Percentiles rank a stretch among this genome's conserved stretches.
Evolutionary conservation across 306 rosid species (phyloP).

Genomic region (Chamaecrista fasciculata): DNA sequence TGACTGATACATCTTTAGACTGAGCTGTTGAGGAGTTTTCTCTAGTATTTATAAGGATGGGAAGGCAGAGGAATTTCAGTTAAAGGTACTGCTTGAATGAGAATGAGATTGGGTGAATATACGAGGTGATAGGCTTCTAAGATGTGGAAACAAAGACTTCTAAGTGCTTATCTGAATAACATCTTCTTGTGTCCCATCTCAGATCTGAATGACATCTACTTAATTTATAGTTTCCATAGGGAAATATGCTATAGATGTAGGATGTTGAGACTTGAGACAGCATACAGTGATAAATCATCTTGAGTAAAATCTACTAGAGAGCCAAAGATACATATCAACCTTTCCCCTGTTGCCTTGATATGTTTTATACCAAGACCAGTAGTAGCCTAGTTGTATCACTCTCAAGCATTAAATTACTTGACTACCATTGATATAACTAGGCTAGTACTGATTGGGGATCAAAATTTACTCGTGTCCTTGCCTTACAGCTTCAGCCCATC

Average conservation of each 20-base stretch:
- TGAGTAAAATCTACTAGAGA: background rate
- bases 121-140: too few species aligned
- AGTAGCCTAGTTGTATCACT: too few species aligned
- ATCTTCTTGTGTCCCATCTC: background rate
- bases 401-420: too few species aligned
- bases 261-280: background rate
- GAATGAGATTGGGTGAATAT: too few species aligned
- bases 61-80: too few species aligned
- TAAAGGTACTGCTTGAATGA: too few species aligned
- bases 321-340: background rate
- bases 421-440: too few species aligned
- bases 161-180: background rate
- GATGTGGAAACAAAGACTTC: background rate
- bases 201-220: background rate
- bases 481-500: background rate
- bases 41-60: too few species aligned
- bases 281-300: background rate
- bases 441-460: background rate
- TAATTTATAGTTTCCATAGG: background rate
- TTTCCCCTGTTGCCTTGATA: too few species aligned
- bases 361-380: too few species aligned
- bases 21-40: too few species aligned
- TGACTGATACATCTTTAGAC: too few species aligned
- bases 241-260: background rate
- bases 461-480: background rate